Base-by-base conservation (phyloP, 805 yeast species). In the Candida pseudofarinosa region DNA sequence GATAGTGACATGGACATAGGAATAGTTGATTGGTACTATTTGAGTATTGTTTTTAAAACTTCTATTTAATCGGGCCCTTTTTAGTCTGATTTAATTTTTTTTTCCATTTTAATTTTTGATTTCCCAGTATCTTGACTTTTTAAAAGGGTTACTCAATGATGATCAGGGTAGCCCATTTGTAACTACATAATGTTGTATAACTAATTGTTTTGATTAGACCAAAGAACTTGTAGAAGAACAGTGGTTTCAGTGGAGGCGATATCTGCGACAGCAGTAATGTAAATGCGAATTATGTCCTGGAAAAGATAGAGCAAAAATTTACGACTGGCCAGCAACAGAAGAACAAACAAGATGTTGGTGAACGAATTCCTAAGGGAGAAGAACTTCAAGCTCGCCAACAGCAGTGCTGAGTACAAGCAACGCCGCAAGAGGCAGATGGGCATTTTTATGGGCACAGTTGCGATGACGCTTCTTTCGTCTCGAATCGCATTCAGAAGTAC, bases 401-500 rank as follows among this genome's bases (percentile, higher is more conserved):
- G 73, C n/a, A 54, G 63, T 13, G 65, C 70, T 15, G 77, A 76
- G 37, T 83, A 83, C 52, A 77, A 77, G 45, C 62, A 70, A 42
- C 74, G 93, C 50, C 71, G 90, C 49, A 81, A 81, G 59, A 69
- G 67, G 35, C 96, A 88, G 62, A 82, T 85, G 83, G 67, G 83
- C 26, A 62, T 78, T 17, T 88, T 88, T 58, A 75, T 83, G 49
- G 82, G 83, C 2, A 80, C 89, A 13, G 85, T 95, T 0, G 76
- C 83, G 1, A 69, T 81, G 19, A 83, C 96, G 0, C 74, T 89
- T 35, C 63, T 81, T 41, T 81, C 88, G 10, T 80, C 93, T 8
- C 71, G 91, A 51, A 60, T 85, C 37, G 90, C 95, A 14, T 81
- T 81, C 60, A 75, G 85, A 55, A 85, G 93, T 15, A 82, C 91